These are phyloP conservation scores for Olyra latifolia DNA, from an alignment of 176 grass and related monocot species.

Conservation along the genomic window DNA sequence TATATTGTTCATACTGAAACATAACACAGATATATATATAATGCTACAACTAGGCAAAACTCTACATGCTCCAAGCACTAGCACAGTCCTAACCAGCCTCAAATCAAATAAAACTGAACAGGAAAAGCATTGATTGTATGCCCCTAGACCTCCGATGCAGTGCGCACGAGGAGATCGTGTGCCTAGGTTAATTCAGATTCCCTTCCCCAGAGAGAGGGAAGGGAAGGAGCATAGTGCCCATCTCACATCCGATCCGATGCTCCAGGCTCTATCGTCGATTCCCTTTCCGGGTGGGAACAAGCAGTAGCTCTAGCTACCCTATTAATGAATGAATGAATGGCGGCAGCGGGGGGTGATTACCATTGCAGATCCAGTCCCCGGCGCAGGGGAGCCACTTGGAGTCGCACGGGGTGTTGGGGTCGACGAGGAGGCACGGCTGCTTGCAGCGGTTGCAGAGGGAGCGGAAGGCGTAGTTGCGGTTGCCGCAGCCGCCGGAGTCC, in stretches of 20 bases:
- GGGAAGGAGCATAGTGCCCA: background rate
- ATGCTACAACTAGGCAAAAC: too few relatives aligned
- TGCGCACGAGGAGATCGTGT: background rate
- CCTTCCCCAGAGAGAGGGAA: too few relatives aligned
- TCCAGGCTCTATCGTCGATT: background rate
- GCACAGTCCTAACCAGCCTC: background rate
- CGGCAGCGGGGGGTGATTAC: slow-evolving; percentile 14
- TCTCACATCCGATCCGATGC: background rate
- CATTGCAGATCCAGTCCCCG: slow-evolving; percentile 97
- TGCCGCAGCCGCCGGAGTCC: slow-evolving; percentile 75
- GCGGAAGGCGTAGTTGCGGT: slow-evolving; percentile 98
- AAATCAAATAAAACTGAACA: background rate
- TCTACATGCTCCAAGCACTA: background rate
- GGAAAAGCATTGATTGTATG: background rate
- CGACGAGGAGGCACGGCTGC: slow-evolving; percentile 86
- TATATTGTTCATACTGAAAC: too few relatives aligned
- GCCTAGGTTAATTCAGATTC: background rate
- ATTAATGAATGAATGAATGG: background rate
- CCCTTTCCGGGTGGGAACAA: background rate
- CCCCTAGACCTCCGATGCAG: background rate
- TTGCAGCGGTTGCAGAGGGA: slow-evolving; percentile 99
- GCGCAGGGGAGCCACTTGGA: slow-evolving; percentile 97
- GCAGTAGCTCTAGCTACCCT: background rate
- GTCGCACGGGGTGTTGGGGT: slow-evolving; percentile 73
- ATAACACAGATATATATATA: too few relatives aligned